Evolutionary conservation across 495 filamentous ascomycete species (phyloP).

Genomic region (Mycothermus thermophilus): DNA sequence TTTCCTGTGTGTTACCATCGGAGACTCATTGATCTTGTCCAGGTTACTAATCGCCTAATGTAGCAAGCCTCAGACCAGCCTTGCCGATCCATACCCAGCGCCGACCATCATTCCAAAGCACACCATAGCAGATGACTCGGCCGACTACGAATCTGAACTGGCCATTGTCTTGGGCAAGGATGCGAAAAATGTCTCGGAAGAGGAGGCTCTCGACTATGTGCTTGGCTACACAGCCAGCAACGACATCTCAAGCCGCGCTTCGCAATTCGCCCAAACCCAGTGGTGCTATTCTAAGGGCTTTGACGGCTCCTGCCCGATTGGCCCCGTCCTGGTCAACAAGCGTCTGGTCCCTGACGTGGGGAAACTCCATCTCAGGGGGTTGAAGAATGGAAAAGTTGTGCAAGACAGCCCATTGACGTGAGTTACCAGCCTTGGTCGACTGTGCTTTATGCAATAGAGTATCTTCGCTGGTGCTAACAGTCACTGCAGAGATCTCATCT

Average conservation of each 20-base stretch:
- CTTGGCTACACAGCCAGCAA: constrained; percentile 35
- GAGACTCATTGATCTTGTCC: no score
- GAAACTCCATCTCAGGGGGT: constrained; percentile 23
- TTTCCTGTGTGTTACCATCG: constrained; percentile 30
- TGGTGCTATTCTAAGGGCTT: constrained; percentile 38
- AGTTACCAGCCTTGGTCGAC: no score
- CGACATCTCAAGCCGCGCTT: constrained; percentile 30
- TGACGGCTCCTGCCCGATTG: constrained; percentile 33
- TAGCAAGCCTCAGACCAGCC: constrained; percentile 28
- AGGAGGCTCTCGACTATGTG: constrained; percentile 31
- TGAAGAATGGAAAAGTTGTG: constrained; percentile 35
- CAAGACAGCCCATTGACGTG: constrained; percentile 39
- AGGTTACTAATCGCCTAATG: no score
- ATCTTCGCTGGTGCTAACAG: constrained; percentile 1
- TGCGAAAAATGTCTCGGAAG: constrained; percentile 33
- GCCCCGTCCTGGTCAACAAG: constrained; percentile 42
- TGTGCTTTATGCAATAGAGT: neutral
- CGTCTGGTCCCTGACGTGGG: constrained; percentile 33
- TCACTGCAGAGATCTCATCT: constrained; percentile 30
- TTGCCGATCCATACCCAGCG: constrained; percentile 29
- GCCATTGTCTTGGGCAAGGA: constrained; percentile 34
- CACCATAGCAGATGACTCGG: constrained; percentile 24
- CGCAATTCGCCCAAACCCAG: constrained; percentile 34
- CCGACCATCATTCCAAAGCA: constrained; percentile 35
- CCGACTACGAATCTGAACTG: constrained; percentile 35